Base-by-base conservation (phyloP, 371 early-diverging fungal genomes). In the Quaeritorhiza haematococci region DNA sequence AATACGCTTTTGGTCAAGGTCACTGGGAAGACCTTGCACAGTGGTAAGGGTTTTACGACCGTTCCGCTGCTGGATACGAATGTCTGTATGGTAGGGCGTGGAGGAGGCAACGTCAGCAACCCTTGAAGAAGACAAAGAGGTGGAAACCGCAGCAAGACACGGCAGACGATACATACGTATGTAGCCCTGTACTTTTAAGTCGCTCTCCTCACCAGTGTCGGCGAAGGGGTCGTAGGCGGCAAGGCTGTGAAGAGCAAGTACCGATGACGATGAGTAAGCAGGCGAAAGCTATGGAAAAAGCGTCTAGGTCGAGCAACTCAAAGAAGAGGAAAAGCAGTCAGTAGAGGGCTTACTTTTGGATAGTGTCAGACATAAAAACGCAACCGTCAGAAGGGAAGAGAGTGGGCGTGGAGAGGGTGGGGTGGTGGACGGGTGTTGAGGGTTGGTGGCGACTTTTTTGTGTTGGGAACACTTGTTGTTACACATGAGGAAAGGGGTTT, bases 1-100 rank as follows among this genome's bases (percentile, higher is more conserved):
- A 59, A 98, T 75, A 61, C 84, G 82, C 74, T 92, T 94, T 63
- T 80, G 80, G 70, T 98, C 93, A 60, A 89, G 84, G 55, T 89
- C 84, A 38, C 75, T 78, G 62, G 94, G 91, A 43, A 96, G 82
- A 33, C 95, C 96, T 72, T 92, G 90, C 32, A 95, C 82, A 33
- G 96, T 94, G 4, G 98, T 96, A 64, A 94, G 71, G 38, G 94
- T 92, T 81, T 98, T 98, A 71, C 93, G 84, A 57, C 97, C 95
- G 78, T 93, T 95, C 66, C 98, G 90, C 74, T 94, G 96, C 74
- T 95, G 95, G 64, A 96, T 90, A 72, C 98, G 93, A 66, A 96
- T 89, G 75, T 96, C 76, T 76, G 55, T n/a, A n/a, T n/a, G n/a
- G n/a, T n/a, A n/a, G n/a, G n/a, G n/a, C n/a, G n/a, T n/a, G n/a